phyloP scores from a whole-genome alignment of 140 eudicot species.

The Stevia rebaudiana region DNA sequence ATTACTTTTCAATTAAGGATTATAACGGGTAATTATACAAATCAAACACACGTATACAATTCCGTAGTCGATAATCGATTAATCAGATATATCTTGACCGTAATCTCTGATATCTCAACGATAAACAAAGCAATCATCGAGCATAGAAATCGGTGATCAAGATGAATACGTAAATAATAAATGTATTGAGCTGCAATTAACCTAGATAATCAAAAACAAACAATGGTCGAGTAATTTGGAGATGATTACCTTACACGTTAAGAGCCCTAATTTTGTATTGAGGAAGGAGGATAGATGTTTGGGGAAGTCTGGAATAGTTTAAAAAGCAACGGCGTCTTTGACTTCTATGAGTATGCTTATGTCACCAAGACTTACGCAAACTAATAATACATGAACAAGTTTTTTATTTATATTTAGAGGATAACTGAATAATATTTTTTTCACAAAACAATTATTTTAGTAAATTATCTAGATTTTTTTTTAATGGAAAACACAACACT shows the following conservation, averaged over 20 bases:
- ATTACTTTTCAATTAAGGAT: conserved; percentile 12
- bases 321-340: conserved; percentile 15
- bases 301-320: conserved; percentile 21
- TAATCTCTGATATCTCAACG: background rate
- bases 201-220: background rate
- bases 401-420: background rate
- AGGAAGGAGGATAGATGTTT: conserved; percentile 7
- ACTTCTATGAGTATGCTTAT: conserved; percentile 4
- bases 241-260: conserved; percentile 25
- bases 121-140: conserved; percentile 10
- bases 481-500: too few relatives aligned
- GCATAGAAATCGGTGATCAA: conserved; percentile 12
- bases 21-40: background rate
- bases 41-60: conserved; percentile 6
- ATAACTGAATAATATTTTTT: background rate
- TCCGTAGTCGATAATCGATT: conserved; percentile 5
- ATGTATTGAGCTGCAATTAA: conserved; percentile 15
- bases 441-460: background rate
- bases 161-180: conserved; percentile 1
- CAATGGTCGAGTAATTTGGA: background rate
- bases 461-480: too few relatives aligned
- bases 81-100: background rate
- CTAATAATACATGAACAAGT: background rate
- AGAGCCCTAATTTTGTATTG: conserved; percentile 28
- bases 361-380: background rate